phyloP scores from a whole-genome alignment of 1,284 basidiomycete species.

The Kwoniella shivajii region DNA sequence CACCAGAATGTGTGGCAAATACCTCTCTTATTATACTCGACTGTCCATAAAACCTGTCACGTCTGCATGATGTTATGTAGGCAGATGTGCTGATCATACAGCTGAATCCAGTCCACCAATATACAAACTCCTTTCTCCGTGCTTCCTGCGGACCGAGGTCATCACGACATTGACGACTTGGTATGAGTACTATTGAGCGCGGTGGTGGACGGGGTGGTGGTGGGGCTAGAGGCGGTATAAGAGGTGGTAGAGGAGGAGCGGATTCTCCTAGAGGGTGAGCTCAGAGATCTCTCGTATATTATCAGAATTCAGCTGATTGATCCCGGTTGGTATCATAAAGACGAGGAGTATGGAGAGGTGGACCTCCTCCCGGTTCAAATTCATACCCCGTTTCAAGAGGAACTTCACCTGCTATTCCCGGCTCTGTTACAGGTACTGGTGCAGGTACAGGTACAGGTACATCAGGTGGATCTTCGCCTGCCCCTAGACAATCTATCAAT shows the following conservation, averaged over 20 bases:
- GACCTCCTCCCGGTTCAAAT: slow-evolving; percentile 36
- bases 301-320: not conserved
- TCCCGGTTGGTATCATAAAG: slow-evolving; percentile 14
- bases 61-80: not conserved
- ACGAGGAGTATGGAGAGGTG: slow-evolving; percentile 46
- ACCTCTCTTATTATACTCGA: not conserved
- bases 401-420: slow-evolving; percentile 21
- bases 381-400: slow-evolving; percentile 24
- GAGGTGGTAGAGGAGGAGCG: slow-evolving; percentile 23
- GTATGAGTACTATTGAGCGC: slow-evolving; percentile 12
- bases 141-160: not conserved
- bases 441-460: slow-evolving; percentile 14
- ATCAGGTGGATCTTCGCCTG: slow-evolving; percentile 5
- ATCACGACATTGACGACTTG: slow-evolving; percentile 1
- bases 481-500: slow-evolving; percentile 35
- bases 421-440: not conserved
- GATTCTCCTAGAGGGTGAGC: slow-evolving; percentile 13
- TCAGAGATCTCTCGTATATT: not conserved
- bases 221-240: slow-evolving; percentile 13
- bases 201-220: slow-evolving; percentile 20
- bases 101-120: not conserved
- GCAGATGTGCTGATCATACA: not conserved
- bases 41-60: not conserved
- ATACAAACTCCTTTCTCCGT: not conserved
- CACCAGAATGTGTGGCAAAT: no score